phyloP scores from a whole-genome alignment of 2,329 filamentous ascomycete species.

The Ophiosphaerella narmari region DNA sequence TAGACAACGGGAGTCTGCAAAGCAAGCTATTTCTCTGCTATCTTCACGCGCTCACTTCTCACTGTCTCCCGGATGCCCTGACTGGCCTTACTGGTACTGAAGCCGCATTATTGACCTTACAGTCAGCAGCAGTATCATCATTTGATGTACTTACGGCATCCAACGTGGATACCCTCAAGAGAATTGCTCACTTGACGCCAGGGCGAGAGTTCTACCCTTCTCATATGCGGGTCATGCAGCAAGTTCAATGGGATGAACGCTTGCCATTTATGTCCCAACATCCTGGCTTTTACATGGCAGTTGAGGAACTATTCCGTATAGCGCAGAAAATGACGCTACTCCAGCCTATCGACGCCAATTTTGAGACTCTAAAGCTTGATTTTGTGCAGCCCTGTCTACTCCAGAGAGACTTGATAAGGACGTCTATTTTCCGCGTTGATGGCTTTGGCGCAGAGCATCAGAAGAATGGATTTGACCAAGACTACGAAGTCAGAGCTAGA shows the following conservation, averaged over 20 bases:
- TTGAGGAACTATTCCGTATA: conserved; percentile 29
- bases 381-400: conserved; percentile 3
- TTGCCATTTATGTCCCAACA: conserved; percentile 44
- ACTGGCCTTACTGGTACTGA: conserved; percentile 59
- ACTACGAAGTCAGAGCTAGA: conserved; percentile 13
- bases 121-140: conserved; percentile 55
- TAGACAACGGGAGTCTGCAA: conserved; percentile 55
- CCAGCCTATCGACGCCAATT: neutral
- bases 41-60: conserved; percentile 60
- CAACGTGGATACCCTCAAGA: conserved; percentile 18
- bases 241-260: conserved; percentile 46
- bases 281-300: conserved; percentile 21
- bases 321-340: neutral
- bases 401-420: conserved; percentile 32
- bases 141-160: conserved; percentile 44
- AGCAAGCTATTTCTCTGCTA: conserved; percentile 58
- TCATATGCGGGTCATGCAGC: conserved; percentile 49
- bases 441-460: conserved; percentile 38
- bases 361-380: conserved; percentile 10
- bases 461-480: conserved; percentile 15
- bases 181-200: conserved; percentile 41
- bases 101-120: conserved; percentile 55
- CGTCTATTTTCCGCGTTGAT: conserved; percentile 27
- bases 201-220: conserved; percentile 51
- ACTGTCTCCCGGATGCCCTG: conserved; percentile 56